Base-by-base conservation (phyloP, 1,284 basidiomycete genomes). In the Fistulinella cinereoalba region DNA sequence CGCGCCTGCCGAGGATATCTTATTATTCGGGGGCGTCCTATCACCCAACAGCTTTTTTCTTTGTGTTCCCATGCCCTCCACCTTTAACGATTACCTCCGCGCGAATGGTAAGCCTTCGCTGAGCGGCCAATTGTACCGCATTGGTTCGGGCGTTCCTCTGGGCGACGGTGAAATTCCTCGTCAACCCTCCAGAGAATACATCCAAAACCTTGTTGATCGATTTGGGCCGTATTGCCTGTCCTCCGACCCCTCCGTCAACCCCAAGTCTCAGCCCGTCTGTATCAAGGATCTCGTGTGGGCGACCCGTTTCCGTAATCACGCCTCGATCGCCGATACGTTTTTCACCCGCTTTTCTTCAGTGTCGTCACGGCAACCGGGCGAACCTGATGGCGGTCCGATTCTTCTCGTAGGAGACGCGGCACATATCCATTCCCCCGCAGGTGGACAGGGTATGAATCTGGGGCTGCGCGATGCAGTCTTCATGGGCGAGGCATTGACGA, bases 401-500 rank as follows among this genome's bases (percentile, higher is more conserved):
- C 29, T 69, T 18, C 62, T 75, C 24, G 36, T 74, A 1, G 75
- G 74, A 0, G 75, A 75, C 47, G 72, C 74, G 0, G 73, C 71
- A 16, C 73, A 75, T 51, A 68, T 73, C 34, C 73, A 75, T 39
- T 67, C 73, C 0, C 74, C 74, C 0, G 65, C 64, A 2, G 74
- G 73, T 16, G 73, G 73, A 1, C 73, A 76, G 54, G 73, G 73
- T 6, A 71, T 75, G 73, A 75, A 76, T 50, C 70, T 76, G 32
- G 73, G 73, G 6, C 44, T 76, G 16, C 66, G 74, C 7, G 74
- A 75, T 44, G 71, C 66, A 0, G 41, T 72, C 12, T 64, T 64
- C 24, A 55, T 73, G 10, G 73, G 59, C 2, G 57, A 62, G 4
- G 49, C 44, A 0, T 13, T 46, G 23, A 29, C 31, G 63, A 55